Conservation (phyloP, 164 flowering plant genomes). For the Stephania cephalantha region DNA sequence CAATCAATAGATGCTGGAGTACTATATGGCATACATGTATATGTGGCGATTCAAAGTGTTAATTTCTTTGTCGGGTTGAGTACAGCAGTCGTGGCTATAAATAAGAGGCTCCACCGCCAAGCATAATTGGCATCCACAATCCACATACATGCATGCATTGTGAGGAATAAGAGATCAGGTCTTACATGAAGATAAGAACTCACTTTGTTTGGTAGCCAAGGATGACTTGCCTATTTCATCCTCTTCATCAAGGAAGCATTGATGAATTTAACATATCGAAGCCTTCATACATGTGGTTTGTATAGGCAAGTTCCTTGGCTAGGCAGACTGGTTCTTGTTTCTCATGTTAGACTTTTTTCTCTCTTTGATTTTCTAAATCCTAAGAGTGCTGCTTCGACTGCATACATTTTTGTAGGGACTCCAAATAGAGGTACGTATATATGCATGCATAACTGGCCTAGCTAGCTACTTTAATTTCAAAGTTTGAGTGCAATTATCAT, state of each 20-base stretch:
- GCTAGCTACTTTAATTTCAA: no score
- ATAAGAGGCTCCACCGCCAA: conserved; percentile 5
- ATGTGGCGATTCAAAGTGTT: conserved; percentile 4
- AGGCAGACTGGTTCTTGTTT: conserved; percentile 37
- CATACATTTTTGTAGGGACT: no score
- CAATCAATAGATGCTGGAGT: background rate
- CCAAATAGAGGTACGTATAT: no score
- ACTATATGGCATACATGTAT: background rate
- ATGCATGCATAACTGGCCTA: no score
- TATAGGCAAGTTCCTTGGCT: conserved; percentile 49
- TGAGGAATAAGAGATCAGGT: conserved; percentile 23
- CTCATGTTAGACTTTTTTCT: conserved; percentile 31
- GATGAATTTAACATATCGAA: background rate
- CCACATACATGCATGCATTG: background rate
- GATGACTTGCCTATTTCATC: conserved; percentile 46
- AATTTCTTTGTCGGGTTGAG: background rate
- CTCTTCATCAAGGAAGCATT: background rate
- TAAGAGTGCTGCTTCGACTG: no score
- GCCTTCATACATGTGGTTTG: conserved; percentile 6
- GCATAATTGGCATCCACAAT: conserved; percentile 3
- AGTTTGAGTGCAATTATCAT: no score
- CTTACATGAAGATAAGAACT: conserved; percentile 43
- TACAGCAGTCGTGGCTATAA: conserved; percentile 3
- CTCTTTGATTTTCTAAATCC: background rate
- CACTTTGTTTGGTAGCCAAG: conserved; percentile 47